A percentile compares a stretch with the other conserved stretches of the same genome.
These are phyloP conservation scores for Brassica balearica DNA, from an alignment of 441 rosid genomes.

Conservation along the genomic window DNA sequence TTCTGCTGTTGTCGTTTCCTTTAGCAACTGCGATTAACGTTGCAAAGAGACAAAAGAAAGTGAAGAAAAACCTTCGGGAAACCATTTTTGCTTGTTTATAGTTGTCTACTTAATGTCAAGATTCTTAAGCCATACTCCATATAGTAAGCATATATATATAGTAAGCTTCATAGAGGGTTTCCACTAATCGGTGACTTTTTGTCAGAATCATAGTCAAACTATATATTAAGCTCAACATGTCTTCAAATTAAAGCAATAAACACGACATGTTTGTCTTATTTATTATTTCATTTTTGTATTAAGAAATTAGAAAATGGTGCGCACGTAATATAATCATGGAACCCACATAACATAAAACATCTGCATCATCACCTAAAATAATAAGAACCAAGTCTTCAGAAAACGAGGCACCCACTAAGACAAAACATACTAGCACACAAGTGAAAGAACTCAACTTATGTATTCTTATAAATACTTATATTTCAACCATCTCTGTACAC, in stretches of 20 bases:
- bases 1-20: constrained; percentile 36
- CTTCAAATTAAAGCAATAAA: not conserved
- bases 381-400: not conserved
- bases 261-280: not conserved
- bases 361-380: constrained; percentile 12
- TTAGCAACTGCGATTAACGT: constrained; percentile 26
- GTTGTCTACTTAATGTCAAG: not conserved
- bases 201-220: not conserved
- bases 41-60: constrained; percentile 17
- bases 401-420: not conserved
- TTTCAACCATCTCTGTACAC: not conserved
- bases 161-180: constrained; percentile 19
- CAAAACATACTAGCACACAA: not conserved
- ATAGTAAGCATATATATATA: not conserved
- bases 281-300: not conserved
- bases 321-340: constrained; percentile 48
- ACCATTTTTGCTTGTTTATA: constrained; percentile 23
- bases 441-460: not conserved
- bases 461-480: constrained; percentile 30
- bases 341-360: constrained; percentile 32
- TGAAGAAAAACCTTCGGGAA: constrained; percentile 17
- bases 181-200: constrained; percentile 27
- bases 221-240: not conserved
- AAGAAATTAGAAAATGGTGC: constrained; percentile 41
- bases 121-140: not conserved